Percentiles rank a stretch among this genome's conserved stretches.
phyloP scores from a whole-genome alignment of 169 alveolate genomes.

The Cryptosporidium tyzzeri region DNA sequence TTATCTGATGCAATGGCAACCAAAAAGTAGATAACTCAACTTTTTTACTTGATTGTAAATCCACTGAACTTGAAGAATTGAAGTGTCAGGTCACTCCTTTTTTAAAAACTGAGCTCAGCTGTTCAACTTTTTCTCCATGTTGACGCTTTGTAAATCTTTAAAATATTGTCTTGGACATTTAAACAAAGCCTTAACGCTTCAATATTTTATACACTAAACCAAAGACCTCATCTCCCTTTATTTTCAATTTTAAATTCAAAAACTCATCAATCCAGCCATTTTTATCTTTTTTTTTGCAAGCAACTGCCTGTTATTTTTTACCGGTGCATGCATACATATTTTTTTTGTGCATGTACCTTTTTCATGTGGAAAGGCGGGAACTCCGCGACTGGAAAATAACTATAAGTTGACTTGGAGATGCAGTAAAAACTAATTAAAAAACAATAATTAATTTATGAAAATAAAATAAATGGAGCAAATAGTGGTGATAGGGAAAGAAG shows the following conservation, averaged over 20 bases:
- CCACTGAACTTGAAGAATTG: background rate
- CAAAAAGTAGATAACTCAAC: background rate
- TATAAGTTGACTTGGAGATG: background rate
- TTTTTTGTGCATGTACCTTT: background rate
- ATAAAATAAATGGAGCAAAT: too few relatives aligned
- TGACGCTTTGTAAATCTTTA: background rate
- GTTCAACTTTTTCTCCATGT: background rate
- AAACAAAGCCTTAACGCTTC: background rate
- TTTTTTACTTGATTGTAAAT: background rate
- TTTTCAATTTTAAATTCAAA: too few relatives aligned
- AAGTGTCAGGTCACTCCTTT: too few relatives aligned
- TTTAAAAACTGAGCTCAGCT: background rate
- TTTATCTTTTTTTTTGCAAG: too few relatives aligned
- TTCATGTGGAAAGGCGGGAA: background rate
- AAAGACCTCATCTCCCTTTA: background rate
- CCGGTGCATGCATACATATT: background rate
- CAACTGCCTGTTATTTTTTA: background rate
- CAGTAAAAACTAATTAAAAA: background rate
- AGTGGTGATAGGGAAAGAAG: too few relatives aligned
- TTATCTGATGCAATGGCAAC: slow-evolving; percentile 49
- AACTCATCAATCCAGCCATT: background rate
- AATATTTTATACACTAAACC: too few relatives aligned
- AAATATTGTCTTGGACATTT: too few relatives aligned
- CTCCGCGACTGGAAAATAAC: background rate
- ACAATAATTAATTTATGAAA: too few relatives aligned